phyloP scores from a whole-genome alignment of 257 asterid genomes.

The Primulina tabacum region DNA sequence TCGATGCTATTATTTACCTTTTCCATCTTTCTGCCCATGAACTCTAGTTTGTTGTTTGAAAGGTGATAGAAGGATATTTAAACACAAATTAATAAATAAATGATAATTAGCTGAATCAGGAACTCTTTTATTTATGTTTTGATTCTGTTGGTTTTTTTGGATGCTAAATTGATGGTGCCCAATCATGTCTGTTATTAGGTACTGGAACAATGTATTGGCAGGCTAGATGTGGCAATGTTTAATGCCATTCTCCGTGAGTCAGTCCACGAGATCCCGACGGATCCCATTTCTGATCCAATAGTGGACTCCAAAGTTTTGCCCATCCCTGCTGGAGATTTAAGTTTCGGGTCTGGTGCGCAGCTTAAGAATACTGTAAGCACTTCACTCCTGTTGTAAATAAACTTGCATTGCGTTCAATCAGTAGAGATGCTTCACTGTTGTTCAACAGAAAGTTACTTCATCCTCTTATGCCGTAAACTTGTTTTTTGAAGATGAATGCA shows the following conservation, averaged over 20 bases:
- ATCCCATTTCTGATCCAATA: conserved; percentile 97
- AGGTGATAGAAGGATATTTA: conserved; percentile 1
- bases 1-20: conserved; percentile 8
- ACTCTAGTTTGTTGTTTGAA: background rate
- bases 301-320: conserved; percentile 93
- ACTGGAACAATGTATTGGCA: conserved; percentile 79
- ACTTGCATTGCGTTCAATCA: background rate
- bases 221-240: conserved; percentile 95
- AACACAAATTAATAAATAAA: background rate
- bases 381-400: conserved; percentile 6
- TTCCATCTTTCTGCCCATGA: conserved; percentile 13
- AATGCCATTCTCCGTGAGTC: conserved; percentile 98
- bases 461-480: background rate
- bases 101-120: background rate
- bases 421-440: background rate
- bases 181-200: conserved; percentile 47
- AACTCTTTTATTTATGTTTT: background rate
- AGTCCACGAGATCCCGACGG: conserved; percentile 93
- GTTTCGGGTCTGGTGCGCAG: conserved; percentile 97
- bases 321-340: conserved; percentile 93
- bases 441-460: background rate
- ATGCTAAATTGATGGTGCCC: conserved; percentile 20
- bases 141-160: background rate
- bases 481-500: background rate
- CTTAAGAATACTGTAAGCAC: conserved; percentile 79